These are phyloP conservation scores for Hirsutella minnesotensis DNA, from an alignment of 2,329 filamentous ascomycete genomes.

Conservation along the genomic window DNA sequence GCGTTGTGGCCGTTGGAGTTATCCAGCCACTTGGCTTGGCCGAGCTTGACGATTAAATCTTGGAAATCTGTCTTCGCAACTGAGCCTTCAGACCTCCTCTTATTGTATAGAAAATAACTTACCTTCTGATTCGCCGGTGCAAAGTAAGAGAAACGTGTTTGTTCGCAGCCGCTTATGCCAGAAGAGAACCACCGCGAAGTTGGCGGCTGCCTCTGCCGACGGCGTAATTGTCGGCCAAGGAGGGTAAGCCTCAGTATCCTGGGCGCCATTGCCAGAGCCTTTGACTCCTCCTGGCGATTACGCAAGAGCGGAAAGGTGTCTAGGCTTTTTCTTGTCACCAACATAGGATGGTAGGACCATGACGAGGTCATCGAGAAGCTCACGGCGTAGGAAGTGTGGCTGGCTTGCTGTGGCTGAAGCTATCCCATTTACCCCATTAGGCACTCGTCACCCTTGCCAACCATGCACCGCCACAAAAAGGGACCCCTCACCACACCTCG, in stretches of 20 bases:
- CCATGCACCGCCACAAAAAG: conserved; percentile 9
- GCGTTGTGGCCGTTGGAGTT: conserved; percentile 23
- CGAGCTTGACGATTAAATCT: conserved; percentile 10
- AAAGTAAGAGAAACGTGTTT: conserved; percentile 12
- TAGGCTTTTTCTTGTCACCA: too few relatives aligned
- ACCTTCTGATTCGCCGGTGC: conserved; percentile 5
- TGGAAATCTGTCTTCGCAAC: conserved; percentile 5
- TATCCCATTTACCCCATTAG: not conserved
- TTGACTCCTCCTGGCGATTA: too few relatives aligned
- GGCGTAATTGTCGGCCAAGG: conserved; percentile 6
- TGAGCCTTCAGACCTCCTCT: not conserved
- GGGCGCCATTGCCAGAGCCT: conserved; percentile 12
- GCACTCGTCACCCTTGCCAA: not conserved
- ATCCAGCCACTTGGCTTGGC: conserved; percentile 11
- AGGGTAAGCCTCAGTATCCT: conserved; percentile 8
- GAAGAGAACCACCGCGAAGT: conserved; percentile 5
- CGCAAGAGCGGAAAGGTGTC: too few relatives aligned
- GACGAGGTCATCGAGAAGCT: too few relatives aligned
- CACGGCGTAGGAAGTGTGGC: conserved; percentile 1
- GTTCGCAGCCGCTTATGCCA: conserved; percentile 2
- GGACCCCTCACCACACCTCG: conserved; percentile 9
- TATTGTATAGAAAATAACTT: not conserved
- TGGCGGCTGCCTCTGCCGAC: not conserved
- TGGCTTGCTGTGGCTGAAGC: conserved; percentile 5
- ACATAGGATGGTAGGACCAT: too few relatives aligned